Evolutionary conservation across 176 grass and related monocot species (phyloP).

Genomic region (Carex cristatella): DNA sequence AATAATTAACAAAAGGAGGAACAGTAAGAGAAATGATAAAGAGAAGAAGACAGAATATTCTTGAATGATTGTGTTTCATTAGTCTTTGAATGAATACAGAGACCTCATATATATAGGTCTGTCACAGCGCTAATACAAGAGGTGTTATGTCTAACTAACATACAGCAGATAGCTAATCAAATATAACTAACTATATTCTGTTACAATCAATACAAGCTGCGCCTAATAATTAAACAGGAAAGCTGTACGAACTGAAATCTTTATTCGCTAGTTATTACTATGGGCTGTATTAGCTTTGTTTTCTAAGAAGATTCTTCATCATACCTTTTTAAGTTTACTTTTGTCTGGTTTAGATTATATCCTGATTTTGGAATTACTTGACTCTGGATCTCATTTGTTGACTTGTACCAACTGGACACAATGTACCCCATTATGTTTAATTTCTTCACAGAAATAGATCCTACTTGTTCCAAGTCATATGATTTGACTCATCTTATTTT

Average conservation of each 20-base stretch:
- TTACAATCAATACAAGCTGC: too few relatives aligned
- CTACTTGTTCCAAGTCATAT: neutral
- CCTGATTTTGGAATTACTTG: neutral
- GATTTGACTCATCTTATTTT: neutral
- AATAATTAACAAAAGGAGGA: constrained; percentile 9
- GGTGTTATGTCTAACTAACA: too few relatives aligned
- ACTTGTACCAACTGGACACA: neutral
- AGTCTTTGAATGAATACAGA: too few relatives aligned
- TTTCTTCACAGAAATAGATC: neutral
- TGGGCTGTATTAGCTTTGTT: neutral
- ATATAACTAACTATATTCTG: too few relatives aligned
- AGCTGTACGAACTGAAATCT: neutral
- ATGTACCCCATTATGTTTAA: neutral
- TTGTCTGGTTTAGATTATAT: neutral
- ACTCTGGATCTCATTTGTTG: neutral
- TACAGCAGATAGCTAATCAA: too few relatives aligned
- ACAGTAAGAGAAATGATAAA: neutral
- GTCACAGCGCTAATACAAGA: too few relatives aligned
- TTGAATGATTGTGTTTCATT: too few relatives aligned
- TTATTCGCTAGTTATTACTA: neutral
- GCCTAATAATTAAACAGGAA: neutral
- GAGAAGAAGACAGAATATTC: too few relatives aligned
- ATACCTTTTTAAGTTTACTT: neutral
- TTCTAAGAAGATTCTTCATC: neutral
- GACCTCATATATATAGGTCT: too few relatives aligned